A percentile compares a stretch with the other conserved stretches of the same genome.
Evolutionary conservation across 257 asterid genomes (phyloP).

Genomic region (Parsonsia alboflavescens): DNA sequence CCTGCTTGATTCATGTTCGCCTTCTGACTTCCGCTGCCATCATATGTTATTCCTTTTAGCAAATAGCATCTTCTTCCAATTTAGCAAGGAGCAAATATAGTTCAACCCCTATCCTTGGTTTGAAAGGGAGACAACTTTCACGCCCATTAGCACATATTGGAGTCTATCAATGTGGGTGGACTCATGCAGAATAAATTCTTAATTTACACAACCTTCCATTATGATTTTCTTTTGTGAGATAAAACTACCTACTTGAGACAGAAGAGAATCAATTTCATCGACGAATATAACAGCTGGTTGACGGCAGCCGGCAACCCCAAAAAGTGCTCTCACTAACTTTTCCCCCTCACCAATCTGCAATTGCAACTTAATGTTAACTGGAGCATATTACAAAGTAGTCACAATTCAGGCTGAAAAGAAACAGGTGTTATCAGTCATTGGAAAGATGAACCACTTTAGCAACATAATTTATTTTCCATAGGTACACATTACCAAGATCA

Average conservation of each 20-base stretch:
- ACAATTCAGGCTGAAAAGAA: background rate
- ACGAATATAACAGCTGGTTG: conserved; percentile 98
- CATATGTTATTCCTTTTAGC: conserved; percentile 20
- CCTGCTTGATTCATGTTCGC: conserved; percentile 98
- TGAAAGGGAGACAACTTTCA: background rate
- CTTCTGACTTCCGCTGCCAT: conserved; percentile 97
- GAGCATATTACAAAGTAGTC: background rate
- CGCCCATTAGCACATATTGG: background rate
- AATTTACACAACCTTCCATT: background rate
- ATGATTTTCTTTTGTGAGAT: background rate
- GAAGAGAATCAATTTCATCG: conserved; percentile 93
- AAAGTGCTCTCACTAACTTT: conserved; percentile 97
- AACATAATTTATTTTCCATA: background rate
- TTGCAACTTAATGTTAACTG: conserved; percentile 15
- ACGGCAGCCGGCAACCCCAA: conserved; percentile 98
- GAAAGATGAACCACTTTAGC: background rate
- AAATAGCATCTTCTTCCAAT: background rate
- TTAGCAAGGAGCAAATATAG: conserved; percentile 1
- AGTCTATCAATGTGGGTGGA: background rate
- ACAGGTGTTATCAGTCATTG: background rate
- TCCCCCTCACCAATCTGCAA: conserved; percentile 98
- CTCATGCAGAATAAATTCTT: background rate
- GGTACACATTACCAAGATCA: background rate
- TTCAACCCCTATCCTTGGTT: background rate
- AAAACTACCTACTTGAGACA: conserved; percentile 70